Evolutionary conservation across 495 filamentous ascomycete species (phyloP), one percentile per base, ranked within the genome.

Genomic region (Podospora tetraspora): DNA sequence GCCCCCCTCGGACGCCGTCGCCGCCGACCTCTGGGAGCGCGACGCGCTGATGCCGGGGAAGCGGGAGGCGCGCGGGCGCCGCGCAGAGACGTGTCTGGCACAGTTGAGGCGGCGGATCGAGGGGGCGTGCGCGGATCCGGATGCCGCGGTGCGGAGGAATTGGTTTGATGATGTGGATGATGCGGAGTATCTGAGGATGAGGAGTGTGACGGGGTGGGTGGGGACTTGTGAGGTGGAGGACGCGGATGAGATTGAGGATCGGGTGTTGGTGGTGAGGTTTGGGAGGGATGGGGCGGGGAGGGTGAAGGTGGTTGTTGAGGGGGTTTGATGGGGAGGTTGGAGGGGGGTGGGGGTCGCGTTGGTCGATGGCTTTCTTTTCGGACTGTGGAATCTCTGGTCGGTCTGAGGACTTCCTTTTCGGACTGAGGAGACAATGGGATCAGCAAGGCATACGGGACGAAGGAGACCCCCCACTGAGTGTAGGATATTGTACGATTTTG

Each of bases 51-150:
- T 76, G 21, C 56, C 56, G 11, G 32, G 56, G 4, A 19, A 65
- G 61, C 72, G 70, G 2, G 59, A 21, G 3, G 29, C 30, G 16
- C 27, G 52, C 37, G 76, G 69, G 16, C 30, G 23, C 0, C 23
- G 34, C 3, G 75, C 73, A 0, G 11, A 69, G 25, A 1, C 25
- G 3, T 34, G 56, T 0, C 62, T 78, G 8, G 8, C 22, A 2
- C 7, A 12, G 1, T 61, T 78, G 56, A 66, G 69, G 24, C 16
- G 24, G 10, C 70, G 70, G 4, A 69, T 78, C 57, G 66, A 72
- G 24, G 59, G 59, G 0, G 76, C 69, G 0, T 74, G 65, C 23
- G 6, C 58, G 0, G 3, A 63, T 4, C 63, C 74, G 0, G 64
- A 70, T 5, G 6, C 60, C 34, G 69, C 68, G 21, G 24, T 76